Percentiles rank a stretch among this genome's conserved stretches.
These are phyloP conservation scores for Cucurbita ficifolia DNA, from an alignment of 306 rosid genomes.

Conservation along the genomic window DNA sequence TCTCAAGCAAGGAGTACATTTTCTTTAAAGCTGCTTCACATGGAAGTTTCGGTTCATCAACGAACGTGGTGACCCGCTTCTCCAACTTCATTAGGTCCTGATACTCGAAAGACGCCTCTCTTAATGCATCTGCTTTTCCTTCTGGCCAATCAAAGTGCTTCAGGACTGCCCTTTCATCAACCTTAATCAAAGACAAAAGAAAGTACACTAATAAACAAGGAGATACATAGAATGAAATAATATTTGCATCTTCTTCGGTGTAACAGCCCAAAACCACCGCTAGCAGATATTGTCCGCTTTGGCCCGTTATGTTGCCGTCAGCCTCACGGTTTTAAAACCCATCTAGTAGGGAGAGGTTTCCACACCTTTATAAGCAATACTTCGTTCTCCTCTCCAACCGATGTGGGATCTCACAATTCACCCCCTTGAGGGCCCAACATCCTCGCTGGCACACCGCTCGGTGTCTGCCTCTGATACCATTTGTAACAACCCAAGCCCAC, in stretches of 20 bases:
- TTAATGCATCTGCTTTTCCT: constrained; percentile 94
- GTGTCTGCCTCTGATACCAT: too few relatives aligned
- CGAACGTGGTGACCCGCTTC: constrained; percentile 64
- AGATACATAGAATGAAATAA: background rate
- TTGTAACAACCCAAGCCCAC: too few relatives aligned
- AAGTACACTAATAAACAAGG: constrained; percentile 3
- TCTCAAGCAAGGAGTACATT: constrained; percentile 95
- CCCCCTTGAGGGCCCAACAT: too few relatives aligned
- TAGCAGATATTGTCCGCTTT: too few relatives aligned
- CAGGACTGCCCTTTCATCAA: constrained; percentile 94
- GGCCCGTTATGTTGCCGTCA: too few relatives aligned
- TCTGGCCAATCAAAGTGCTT: constrained; percentile 99
- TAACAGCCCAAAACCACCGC: background rate
- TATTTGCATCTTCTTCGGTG: background rate
- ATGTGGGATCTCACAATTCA: too few relatives aligned
- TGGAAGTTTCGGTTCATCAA: constrained; percentile 66
- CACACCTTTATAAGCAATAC: too few relatives aligned
- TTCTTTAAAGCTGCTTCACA: constrained; percentile 85
- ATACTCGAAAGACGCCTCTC: constrained; percentile 96
- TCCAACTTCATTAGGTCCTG: constrained; percentile 87
- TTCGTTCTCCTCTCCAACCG: too few relatives aligned
- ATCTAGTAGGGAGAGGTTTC: too few relatives aligned
- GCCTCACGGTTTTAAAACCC: too few relatives aligned
- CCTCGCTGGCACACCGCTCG: too few relatives aligned
- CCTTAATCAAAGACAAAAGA: constrained; percentile 30